Base-by-base conservation (phyloP, 306 rosid species). In the Carpinus viminea region DNA sequence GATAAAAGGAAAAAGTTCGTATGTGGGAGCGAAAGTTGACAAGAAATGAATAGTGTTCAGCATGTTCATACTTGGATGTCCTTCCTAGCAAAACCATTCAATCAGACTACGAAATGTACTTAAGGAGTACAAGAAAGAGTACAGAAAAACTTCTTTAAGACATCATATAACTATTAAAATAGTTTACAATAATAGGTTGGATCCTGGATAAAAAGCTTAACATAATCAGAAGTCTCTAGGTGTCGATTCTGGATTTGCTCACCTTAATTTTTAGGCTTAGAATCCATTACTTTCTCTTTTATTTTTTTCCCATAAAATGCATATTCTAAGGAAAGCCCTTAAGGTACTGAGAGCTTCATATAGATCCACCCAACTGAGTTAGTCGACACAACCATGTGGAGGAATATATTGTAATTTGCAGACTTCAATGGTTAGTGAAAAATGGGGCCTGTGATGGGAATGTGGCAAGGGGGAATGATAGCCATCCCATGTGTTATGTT, bases 401-500 rank as follows among this genome's bases (percentile, higher is more conserved):
- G 78, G 74, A 75, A 73, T 80, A 79, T 38, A 75, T 73, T 74
- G 17, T 68, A 81, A 74, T 74, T 80, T 68, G 36, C 72, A 82
- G 9, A 60, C 62, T 43, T 1, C 59, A 77, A 74, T 74, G 60
- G 81, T 78, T 64, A 78, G 74, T 77, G 76, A 81, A 69, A 74
- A 79, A 55, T 88, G 92, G 83, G 79, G 91, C 87, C 75, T 50
- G 20, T 77, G 68, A 77, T 70, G 66, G 75, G 83, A 74, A 74
- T 76, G 36, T 70, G 85, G 83, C 64, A 83, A 71, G 76, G 83
- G n/a, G 75, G 71, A 70, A 62, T 55, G 60, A 82, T 81, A 79
- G 75, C 71, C 84, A 71, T 78, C 81, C 89, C 90, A 89, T 86
- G 93, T 89, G 93, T 89, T 57, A 78, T 76, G 88, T 83, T 73